Evolutionary conservation across 2,329 filamentous ascomycete species (phyloP).

Genomic region (Pestalotiopsis sp.): DNA sequence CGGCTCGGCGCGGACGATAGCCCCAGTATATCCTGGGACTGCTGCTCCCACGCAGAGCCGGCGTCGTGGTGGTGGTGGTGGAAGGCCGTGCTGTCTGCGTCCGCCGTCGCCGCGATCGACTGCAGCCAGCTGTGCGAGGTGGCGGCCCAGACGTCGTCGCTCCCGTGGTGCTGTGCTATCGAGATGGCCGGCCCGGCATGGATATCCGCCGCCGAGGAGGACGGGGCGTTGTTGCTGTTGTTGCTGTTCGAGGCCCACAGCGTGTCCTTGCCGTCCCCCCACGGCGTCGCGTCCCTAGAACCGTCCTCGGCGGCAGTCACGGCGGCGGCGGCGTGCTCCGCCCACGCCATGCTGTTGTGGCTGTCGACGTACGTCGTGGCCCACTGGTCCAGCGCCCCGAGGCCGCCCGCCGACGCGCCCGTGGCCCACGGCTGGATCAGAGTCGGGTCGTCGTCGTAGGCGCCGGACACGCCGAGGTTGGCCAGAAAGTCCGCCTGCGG

Average conservation of each 20-base stretch:
- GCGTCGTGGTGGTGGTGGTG: background rate
- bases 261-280: slow-evolving; percentile 13
- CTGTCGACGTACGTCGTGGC: slow-evolving; percentile 11
- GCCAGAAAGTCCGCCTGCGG: slow-evolving; percentile 29
- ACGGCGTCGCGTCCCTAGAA: slow-evolving; percentile 3
- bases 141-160: background rate
- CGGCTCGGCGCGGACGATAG: background rate
- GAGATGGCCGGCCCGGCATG: background rate
- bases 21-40: background rate
- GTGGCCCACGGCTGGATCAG: slow-evolving; percentile 14
- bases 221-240: background rate
- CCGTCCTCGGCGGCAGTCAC: background rate
- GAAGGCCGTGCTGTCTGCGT: background rate
- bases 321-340: background rate
- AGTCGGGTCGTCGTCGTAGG: slow-evolving; percentile 14
- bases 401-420: background rate
- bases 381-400: slow-evolving; percentile 14
- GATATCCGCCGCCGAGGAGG: background rate
- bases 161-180: background rate
- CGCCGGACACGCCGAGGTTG: slow-evolving; percentile 23
- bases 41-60: background rate
- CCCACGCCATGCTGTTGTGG: slow-evolving; percentile 10
- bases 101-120: slow-evolving; percentile 4
- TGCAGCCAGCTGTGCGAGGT: slow-evolving; percentile 6
- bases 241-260: slow-evolving; percentile 9